These are phyloP conservation scores for Aspergillus hortae DNA, from an alignment of 2,329 filamentous ascomycete species.

Conservation along the genomic window DNA sequence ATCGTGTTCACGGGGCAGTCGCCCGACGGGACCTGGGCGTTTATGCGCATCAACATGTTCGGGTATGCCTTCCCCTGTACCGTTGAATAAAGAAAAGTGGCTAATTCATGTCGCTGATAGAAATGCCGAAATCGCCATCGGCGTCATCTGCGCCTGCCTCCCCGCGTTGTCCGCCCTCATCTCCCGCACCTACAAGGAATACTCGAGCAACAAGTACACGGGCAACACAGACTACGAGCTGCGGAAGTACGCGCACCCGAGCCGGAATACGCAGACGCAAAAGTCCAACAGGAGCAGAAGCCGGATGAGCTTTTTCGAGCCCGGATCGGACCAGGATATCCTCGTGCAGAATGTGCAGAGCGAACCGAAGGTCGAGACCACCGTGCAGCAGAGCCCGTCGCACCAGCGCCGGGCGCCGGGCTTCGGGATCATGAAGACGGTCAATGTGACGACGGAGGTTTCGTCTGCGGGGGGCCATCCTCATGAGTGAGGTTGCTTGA, in stretches of 20 bases:
- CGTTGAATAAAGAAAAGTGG: too few species aligned
- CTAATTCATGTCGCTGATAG: constrained; percentile 7
- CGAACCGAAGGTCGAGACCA: constrained; percentile 25
- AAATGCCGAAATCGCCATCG: constrained; percentile 39
- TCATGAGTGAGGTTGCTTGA: too few species aligned
- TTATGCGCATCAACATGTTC: constrained; percentile 31
- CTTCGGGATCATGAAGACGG: constrained; percentile 23
- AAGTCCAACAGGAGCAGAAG: constrained; percentile 1
- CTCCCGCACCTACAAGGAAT: constrained; percentile 30
- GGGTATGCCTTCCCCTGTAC: constrained; percentile 24
- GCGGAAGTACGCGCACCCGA: constrained; percentile 15
- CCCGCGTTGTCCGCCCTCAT: constrained; percentile 36
- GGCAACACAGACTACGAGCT: constrained; percentile 18
- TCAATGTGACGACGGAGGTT: constrained; percentile 24
- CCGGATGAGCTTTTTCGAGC: constrained; percentile 15
- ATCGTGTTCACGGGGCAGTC: constrained; percentile 22
- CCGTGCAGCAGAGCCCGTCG: constrained; percentile 16
- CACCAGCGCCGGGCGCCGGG: background rate
- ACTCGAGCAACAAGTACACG: constrained; percentile 19
- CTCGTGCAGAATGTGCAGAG: constrained; percentile 24
- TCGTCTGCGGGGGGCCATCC: background rate
- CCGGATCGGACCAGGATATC: constrained; percentile 23
- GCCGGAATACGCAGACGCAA: constrained; percentile 9
- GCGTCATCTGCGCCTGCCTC: constrained; percentile 40
- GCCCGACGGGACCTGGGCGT: constrained; percentile 21